These are phyloP conservation scores for Rubus parviflorus DNA, from an alignment of 306 rosid species.

Conservation along the genomic window DNA sequence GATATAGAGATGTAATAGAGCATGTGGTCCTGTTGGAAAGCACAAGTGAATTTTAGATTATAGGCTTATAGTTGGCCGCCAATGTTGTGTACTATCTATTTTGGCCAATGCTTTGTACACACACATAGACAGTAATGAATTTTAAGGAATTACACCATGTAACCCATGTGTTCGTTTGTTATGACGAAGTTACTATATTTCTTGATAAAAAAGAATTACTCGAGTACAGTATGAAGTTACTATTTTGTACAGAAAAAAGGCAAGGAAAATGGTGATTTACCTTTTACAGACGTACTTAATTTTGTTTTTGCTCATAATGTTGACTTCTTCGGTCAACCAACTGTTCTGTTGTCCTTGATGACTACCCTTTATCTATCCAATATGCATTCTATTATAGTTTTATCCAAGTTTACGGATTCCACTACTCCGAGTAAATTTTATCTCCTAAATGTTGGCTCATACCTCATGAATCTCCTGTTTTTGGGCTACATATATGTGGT, in stretches of 20 bases:
- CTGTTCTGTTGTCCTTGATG: not conserved
- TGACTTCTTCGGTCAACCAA: not conserved
- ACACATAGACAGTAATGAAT: not conserved
- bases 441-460: not conserved
- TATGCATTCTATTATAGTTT: not conserved
- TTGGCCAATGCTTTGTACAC: constrained; percentile 4
- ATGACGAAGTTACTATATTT: not conserved
- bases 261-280: not conserved
- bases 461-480: too few relatives aligned
- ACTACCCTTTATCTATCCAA: not conserved
- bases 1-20: constrained; percentile 77
- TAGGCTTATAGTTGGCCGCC: not conserved
- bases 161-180: not conserved
- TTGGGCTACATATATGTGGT: constrained; percentile 1
- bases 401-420: not conserved
- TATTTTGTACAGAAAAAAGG: too few relatives aligned
- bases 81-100: not conserved
- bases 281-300: not conserved
- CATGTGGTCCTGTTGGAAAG: not conserved
- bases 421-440: not conserved
- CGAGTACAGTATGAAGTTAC: too few relatives aligned
- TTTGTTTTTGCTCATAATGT: too few relatives aligned
- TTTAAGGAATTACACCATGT: not conserved
- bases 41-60: not conserved
- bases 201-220: too few relatives aligned